Percentiles rank a stretch among this genome's conserved stretches.
Conservation (phyloP, 2,329 filamentous ascomycete species). For the Hypoxylon sp. region DNA sequence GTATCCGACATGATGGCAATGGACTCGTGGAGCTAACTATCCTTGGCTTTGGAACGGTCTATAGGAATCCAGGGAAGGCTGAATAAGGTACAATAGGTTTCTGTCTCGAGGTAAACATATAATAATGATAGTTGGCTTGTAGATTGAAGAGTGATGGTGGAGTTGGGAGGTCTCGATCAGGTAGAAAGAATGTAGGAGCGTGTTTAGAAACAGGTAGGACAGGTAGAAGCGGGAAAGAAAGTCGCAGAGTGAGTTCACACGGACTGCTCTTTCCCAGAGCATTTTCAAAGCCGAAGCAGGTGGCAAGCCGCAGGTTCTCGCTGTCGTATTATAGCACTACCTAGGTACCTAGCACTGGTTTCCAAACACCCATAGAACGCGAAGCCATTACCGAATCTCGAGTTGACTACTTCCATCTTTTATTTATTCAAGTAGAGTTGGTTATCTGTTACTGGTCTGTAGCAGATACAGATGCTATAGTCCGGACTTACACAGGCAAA, state of each 20-base stretch:
- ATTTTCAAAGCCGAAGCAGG: background rate
- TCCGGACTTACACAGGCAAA: no score
- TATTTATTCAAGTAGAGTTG: no score
- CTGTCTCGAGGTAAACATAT: slow-evolving; percentile 5
- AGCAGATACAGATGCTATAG: no score
- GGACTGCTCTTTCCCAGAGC: background rate
- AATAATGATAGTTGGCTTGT: background rate
- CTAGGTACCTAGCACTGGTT: background rate
- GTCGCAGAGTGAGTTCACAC: no score
- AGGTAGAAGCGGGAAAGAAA: background rate
- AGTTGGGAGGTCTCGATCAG: background rate
- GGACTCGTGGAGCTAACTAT: slow-evolving; percentile 1
- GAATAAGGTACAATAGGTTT: slow-evolving; percentile 6
- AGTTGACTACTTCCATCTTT: no score
- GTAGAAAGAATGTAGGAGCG: background rate
- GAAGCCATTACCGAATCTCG: no score
- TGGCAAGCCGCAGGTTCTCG: no score
- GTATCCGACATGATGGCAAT: slow-evolving; percentile 38
- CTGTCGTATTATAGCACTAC: no score
- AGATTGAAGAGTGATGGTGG: background rate
- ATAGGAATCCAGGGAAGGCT: background rate
- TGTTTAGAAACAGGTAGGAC: background rate
- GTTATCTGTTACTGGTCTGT: no score
- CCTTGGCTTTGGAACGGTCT: background rate
- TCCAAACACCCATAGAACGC: background rate